These are phyloP conservation scores for Coemansia sp. DNA, from an alignment of 192 early-diverging fungal genomes.

Conservation along the genomic window DNA sequence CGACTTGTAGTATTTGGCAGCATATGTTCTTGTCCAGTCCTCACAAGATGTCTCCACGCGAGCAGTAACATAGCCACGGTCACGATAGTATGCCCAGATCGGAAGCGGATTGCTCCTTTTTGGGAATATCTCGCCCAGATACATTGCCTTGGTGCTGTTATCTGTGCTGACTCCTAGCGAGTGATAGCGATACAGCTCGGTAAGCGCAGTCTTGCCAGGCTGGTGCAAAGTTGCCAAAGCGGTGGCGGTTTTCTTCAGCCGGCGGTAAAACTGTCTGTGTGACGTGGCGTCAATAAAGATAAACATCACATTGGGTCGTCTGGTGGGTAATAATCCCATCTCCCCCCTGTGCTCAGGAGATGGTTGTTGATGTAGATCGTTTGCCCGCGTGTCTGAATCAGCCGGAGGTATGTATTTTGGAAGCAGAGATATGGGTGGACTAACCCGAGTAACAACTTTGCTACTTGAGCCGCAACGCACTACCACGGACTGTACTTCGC, in stretches of 20 bases:
- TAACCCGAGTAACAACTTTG: conserved; percentile 39
- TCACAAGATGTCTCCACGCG: conserved; percentile 56
- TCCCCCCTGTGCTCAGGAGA: not conserved
- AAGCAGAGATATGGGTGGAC: conserved; percentile 17
- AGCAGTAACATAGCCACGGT: conserved; percentile 58
- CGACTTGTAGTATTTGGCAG: conserved; percentile 12
- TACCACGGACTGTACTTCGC: conserved; percentile 48
- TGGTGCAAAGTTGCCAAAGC: conserved; percentile 33
- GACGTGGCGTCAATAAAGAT: conserved; percentile 58
- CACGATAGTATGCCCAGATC: conserved; percentile 60
- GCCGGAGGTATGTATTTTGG: conserved; percentile 17
- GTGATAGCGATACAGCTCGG: conserved; percentile 59
- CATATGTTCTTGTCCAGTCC: conserved; percentile 56
- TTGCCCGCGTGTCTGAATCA: conserved; percentile 28
- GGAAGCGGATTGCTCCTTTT: conserved; percentile 39
- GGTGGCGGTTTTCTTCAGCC: conserved; percentile 47
- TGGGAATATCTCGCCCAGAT: conserved; percentile 40
- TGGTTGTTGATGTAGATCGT: not conserved
- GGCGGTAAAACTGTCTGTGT: conserved; percentile 57
- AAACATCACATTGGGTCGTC: conserved; percentile 55
- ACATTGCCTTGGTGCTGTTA: conserved; percentile 57
- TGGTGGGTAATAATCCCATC: not conserved
- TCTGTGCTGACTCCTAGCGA: conserved; percentile 57
- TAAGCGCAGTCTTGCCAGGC: conserved; percentile 26
- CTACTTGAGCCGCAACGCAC: conserved; percentile 49